Evolutionary conservation across 2,329 filamentous ascomycete genomes (phyloP).

Genomic region (Emergomyces orientalis): DNA sequence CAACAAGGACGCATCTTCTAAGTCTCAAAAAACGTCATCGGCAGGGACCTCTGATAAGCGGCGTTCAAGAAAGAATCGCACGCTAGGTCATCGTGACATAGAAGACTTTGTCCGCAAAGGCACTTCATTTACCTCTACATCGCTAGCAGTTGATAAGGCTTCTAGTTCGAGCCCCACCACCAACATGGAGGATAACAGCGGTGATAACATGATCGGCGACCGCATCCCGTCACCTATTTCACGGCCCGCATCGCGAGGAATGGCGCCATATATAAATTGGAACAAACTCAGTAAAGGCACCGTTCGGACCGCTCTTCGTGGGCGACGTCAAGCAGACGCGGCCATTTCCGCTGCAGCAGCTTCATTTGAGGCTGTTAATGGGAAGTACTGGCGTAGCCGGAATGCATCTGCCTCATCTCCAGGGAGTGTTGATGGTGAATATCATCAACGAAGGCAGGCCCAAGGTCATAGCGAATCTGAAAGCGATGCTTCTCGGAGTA

Average conservation of each 20-base stretch:
- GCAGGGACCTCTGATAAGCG: conserved; percentile 22
- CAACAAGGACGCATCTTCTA: conserved; percentile 17
- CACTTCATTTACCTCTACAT: conserved; percentile 26
- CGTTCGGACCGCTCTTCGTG: conserved; percentile 36
- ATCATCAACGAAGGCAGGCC: conserved; percentile 14
- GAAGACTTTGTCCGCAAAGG: conserved; percentile 33
- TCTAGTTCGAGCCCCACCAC: conserved; percentile 25
- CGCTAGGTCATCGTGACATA: conserved; percentile 19
- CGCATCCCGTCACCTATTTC: neutral
- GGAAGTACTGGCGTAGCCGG: conserved; percentile 30
- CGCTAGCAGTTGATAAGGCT: conserved; percentile 25
- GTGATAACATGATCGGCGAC: conserved; percentile 5
- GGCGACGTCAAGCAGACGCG: conserved; percentile 18
- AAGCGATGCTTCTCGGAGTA: neutral
- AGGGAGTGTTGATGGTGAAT: conserved; percentile 12
- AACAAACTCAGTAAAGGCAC: conserved; percentile 36
- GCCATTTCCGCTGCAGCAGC: neutral
- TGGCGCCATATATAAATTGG: conserved; percentile 33
- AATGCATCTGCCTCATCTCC: conserved; percentile 26
- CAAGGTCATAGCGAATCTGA: neutral
- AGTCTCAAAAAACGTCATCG: conserved; percentile 18
- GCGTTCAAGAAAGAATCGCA: conserved; percentile 22
- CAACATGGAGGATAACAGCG: conserved; percentile 13
- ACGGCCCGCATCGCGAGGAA: conserved; percentile 11
- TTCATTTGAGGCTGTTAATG: conserved; percentile 28